These are phyloP conservation scores for Chromera velia DNA, from an alignment of 73 alveolate species.

Conservation along the genomic window DNA sequence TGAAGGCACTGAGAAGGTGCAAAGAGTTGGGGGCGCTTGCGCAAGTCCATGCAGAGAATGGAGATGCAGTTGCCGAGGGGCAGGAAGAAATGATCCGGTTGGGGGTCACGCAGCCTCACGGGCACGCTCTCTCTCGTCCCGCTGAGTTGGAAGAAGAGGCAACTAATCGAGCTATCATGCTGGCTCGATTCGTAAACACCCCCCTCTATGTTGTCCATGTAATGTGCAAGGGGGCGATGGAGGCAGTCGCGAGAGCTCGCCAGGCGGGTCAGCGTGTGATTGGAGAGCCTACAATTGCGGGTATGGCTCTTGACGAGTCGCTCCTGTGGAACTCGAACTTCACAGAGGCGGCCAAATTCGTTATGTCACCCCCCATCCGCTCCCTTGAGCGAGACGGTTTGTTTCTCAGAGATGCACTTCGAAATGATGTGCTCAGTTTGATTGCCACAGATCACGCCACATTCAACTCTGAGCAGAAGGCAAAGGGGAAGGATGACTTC, in stretches of 20 bases:
- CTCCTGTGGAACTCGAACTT: conserved; percentile 43
- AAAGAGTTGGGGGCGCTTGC: conserved; percentile 53
- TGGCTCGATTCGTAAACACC: conserved; percentile 48
- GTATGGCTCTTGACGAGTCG: conserved; percentile 49
- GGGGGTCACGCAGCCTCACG: conserved; percentile 58
- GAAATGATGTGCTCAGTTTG: conserved; percentile 31
- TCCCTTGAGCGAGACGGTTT: conserved; percentile 1
- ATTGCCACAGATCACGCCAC: conserved; percentile 72
- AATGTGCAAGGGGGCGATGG: conserved; percentile 51
- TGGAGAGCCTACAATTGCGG: conserved; percentile 57
- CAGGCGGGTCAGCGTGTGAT: conserved; percentile 48
- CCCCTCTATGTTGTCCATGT: conserved; percentile 58
- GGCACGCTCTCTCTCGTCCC: conserved; percentile 44
- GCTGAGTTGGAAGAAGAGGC: conserved; percentile 55
- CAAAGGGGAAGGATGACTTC: conserved; percentile 55
- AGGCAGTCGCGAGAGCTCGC: conserved; percentile 52
- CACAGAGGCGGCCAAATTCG: conserved; percentile 52
- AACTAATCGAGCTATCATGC: conserved; percentile 46
- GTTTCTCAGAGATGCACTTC: conserved; percentile 29
- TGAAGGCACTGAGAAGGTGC: conserved; percentile 40
- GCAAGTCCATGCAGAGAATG: conserved; percentile 61
- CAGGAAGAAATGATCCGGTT: conserved; percentile 19
- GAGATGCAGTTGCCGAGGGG: conserved; percentile 36
- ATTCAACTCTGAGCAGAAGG: conserved; percentile 58
- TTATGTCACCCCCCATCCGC: conserved; percentile 56